phyloP scores from a whole-genome alignment of 176 grass and related monocot species.

The Oryza punctata region DNA sequence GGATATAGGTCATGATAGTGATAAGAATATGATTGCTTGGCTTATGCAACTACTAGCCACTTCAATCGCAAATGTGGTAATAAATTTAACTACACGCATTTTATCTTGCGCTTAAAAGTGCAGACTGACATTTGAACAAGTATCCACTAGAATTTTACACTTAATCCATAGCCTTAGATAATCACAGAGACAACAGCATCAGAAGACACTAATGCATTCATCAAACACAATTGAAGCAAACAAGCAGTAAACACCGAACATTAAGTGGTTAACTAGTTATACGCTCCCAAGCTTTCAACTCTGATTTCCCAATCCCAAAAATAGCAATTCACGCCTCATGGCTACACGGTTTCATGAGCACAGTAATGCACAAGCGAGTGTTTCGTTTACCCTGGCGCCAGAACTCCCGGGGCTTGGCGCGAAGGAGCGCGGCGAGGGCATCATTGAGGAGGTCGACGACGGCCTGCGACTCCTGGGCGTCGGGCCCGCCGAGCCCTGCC shows the following conservation, averaged over 20 bases:
- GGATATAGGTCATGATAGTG: constrained; percentile 1
- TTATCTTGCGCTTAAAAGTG: neutral
- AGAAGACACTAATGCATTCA: constrained; percentile 15
- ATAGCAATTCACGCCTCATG: neutral
- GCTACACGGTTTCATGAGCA: neutral
- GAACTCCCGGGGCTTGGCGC: constrained; percentile 69
- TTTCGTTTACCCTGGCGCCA: constrained; percentile 70
- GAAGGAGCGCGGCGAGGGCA: constrained; percentile 61
- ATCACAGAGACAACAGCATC: neutral
- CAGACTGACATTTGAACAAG: neutral
- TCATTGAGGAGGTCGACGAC: constrained; percentile 94
- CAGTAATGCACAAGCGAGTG: neutral
- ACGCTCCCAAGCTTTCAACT: neutral
- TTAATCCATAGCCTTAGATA: neutral
- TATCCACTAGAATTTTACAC: constrained; percentile 9
- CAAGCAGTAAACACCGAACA: neutral
- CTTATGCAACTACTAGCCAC: neutral
- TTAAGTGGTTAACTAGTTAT: neutral
- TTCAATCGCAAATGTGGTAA: neutral
- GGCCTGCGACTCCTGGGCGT: constrained; percentile 80
- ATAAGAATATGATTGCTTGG: constrained; percentile 8
- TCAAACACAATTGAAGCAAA: constrained; percentile 16
- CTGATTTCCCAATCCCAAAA: neutral
- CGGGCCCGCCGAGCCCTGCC: constrained; percentile 80
- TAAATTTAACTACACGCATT: neutral